Evolutionary conservation across 2,329 filamentous ascomycete genomes (phyloP), one percentile per base, ranked within the genome.

Genomic region (Fusarium protoensiforme): DNA sequence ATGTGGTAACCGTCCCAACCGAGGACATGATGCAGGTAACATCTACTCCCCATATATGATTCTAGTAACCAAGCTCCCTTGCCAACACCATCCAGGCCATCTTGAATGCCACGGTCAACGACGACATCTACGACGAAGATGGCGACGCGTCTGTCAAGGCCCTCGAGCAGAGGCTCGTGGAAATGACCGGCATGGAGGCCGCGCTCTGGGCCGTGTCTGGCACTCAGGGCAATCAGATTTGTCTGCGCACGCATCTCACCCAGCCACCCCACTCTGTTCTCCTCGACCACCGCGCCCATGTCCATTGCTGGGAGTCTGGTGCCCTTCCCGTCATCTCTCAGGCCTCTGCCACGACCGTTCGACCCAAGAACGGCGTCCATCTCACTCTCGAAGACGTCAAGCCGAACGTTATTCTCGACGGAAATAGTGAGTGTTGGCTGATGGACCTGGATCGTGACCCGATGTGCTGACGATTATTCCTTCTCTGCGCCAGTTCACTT

Each of bases 361-460:
- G 88, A 9, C 92, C 94, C 0, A 84, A 82, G 27, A 96, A 96
- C 80, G 91, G 90, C 7, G 84, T 87, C 6, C 89, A 96, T 78
- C 83, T 95, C 48, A 94, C 92, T 0, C 84, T 94, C 16, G 91
- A 93, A 75, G 94, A 97, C 75, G 84, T 97, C 27, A 83, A 92
- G 79, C 61, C 54, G 20, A 68, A 73, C 31, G 70, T 75, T 36
- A 73, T 74, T 35, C 60, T 65, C 3, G 75, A 73, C 46, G 70
- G 65, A 13, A 70, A 76, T 60, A 77, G 73, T 75, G 33, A 62
- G 73, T 33, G n/a, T 20, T 54, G 29, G 48, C 88, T 94, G 75
- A 24, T 24, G 24, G 24, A 24, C 24, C 5, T 24, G 24, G 5
- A 24, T 24, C 24, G 5, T 24, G 24, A 24, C 24, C 5, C 24